Percentiles rank a stretch among this genome's conserved stretches.
These are phyloP conservation scores for Scedosporium apiospermum DNA, from an alignment of 2,329 filamentous ascomycete genomes.

Conservation along the genomic window DNA sequence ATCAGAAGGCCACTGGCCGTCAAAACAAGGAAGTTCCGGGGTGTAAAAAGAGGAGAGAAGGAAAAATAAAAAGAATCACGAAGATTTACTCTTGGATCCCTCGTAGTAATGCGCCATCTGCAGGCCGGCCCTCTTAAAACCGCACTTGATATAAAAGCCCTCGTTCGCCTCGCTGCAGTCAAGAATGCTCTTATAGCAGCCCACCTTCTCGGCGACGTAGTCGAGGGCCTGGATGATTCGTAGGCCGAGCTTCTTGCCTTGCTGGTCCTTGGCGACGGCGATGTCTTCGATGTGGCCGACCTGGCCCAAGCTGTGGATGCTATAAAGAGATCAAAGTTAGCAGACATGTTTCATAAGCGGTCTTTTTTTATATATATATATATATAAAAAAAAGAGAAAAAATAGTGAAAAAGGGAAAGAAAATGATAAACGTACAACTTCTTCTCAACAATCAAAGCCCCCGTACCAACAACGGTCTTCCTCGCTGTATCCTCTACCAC, in stretches of 20 bases:
- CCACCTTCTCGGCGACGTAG: constrained; percentile 74
- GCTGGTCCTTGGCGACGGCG: constrained; percentile 86
- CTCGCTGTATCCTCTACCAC: constrained; percentile 66
- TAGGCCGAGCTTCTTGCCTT: constrained; percentile 92
- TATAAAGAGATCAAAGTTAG: constrained; percentile 20
- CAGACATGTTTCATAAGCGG: neutral
- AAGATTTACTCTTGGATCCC: constrained; percentile 35
- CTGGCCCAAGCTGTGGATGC: constrained; percentile 69
- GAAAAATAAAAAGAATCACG: constrained; percentile 1
- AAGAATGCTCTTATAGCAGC: constrained; percentile 95
- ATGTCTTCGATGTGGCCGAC: constrained; percentile 98
- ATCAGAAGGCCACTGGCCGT: neutral
- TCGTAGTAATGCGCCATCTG: constrained; percentile 98
- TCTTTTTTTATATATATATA: too few species aligned
- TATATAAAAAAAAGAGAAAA: neutral
- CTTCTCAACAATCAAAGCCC: constrained; percentile 81
- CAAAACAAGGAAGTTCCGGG: neutral
- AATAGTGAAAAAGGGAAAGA: neutral
- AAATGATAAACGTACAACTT: constrained; percentile 60
- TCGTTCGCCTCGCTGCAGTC: constrained; percentile 96
- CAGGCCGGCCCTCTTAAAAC: constrained; percentile 81
- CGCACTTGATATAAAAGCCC: constrained; percentile 97
- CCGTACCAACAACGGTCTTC: constrained; percentile 73
- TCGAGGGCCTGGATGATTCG: constrained; percentile 91
- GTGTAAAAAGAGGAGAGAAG: neutral